Evolutionary conservation across 2,329 filamentous ascomycete genomes (phyloP).

Genomic region (Hymenoscyphus albidus): DNA sequence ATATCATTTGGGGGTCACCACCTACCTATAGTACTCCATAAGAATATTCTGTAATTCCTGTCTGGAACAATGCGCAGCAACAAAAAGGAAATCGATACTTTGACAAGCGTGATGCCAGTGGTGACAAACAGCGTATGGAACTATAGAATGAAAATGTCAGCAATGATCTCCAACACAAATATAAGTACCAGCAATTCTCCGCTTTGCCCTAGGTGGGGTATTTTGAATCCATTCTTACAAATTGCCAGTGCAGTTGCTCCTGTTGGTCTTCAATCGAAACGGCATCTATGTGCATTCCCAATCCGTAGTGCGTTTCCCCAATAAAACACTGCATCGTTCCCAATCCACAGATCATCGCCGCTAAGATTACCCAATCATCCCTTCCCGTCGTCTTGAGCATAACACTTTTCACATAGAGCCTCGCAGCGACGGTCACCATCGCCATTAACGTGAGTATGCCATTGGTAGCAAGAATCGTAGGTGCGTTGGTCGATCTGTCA

Average conservation of each 20-base stretch:
- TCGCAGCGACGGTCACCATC: conserved; percentile 36
- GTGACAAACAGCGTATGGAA: conserved; percentile 43
- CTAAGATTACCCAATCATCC: conserved; percentile 46
- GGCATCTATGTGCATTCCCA: conserved; percentile 41
- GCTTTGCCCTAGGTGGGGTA: background rate
- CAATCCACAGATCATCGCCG: conserved; percentile 33
- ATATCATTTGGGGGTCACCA: background rate
- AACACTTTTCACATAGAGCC: conserved; percentile 41
- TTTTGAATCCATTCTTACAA: conserved; percentile 15
- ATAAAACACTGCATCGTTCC: conserved; percentile 25
- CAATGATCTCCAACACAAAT: background rate
- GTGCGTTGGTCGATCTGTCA: conserved; percentile 34
- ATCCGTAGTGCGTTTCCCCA: conserved; percentile 40
- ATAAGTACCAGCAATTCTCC: background rate
- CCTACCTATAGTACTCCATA: conserved; percentile 43
- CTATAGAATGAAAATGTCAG: background rate
- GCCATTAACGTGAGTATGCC: conserved; percentile 38
- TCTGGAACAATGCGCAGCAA: conserved; percentile 42
- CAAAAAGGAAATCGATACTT: conserved; percentile 46
- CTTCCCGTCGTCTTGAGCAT: conserved; percentile 44
- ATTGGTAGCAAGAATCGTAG: conserved; percentile 38
- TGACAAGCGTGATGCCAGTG: conserved; percentile 41
- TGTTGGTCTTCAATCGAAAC: conserved; percentile 34
- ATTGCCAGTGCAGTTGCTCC: conserved; percentile 39
- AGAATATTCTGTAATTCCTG: conserved; percentile 39